These are phyloP conservation scores for Anisodus acutangulus DNA, from an alignment of 257 asterid species.

Conservation along the genomic window DNA sequence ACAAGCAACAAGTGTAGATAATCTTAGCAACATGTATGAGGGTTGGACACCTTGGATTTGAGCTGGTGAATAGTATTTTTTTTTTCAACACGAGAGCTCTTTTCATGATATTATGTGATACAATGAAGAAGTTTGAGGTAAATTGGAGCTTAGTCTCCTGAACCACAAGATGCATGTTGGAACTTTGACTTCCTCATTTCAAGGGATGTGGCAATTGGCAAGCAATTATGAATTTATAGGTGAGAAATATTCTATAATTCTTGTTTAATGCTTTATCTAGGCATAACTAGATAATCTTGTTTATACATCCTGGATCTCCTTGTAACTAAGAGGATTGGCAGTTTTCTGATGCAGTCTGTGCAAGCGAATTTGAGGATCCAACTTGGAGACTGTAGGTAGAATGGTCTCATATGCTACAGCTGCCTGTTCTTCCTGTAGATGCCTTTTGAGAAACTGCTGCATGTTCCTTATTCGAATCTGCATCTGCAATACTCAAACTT, in stretches of 20 bases:
- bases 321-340: not conserved
- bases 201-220: conserved; percentile 16
- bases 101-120: conserved; percentile 35
- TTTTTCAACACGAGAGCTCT: conserved; percentile 27
- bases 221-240: not conserved
- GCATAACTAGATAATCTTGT: conserved; percentile 18
- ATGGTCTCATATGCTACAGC: not conserved
- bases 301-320: not conserved
- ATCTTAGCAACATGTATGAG: conserved; percentile 98
- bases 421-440: conserved; percentile 24
- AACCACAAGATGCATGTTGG: conserved; percentile 29
- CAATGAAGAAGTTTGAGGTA: conserved; percentile 32
- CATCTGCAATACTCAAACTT: conserved; percentile 10
- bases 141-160: conserved; percentile 33
- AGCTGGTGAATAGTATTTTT: conserved; percentile 38
- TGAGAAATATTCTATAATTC: conserved; percentile 12
- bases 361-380: conserved; percentile 20
- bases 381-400: conserved; percentile 8
- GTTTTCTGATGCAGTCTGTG: conserved; percentile 17
- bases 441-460: conserved; percentile 22
- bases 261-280: not conserved
- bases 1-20: conserved; percentile 89
- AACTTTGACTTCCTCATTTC: conserved; percentile 23
- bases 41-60: conserved; percentile 99
- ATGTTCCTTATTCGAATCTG: conserved; percentile 13